phyloP scores from a whole-genome alignment of 768 basidiomycete species.

The Suillus fuscotomentosus region DNA sequence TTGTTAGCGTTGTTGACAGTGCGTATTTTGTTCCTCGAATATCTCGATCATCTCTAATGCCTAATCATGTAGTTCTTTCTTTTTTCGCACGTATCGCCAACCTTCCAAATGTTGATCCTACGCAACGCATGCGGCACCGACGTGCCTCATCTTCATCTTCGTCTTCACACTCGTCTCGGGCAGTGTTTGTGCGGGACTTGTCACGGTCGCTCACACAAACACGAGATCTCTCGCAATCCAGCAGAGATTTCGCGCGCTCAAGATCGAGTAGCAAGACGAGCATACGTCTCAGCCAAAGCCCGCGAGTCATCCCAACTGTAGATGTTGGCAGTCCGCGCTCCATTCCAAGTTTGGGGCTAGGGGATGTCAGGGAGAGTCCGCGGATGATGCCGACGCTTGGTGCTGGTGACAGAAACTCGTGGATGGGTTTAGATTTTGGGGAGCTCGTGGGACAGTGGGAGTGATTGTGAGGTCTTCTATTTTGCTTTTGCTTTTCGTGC shows the following conservation, averaged over 20 bases:
- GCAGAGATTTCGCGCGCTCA: constrained; percentile 35
- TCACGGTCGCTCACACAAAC: constrained; percentile 20
- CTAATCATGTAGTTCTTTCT: constrained; percentile 56
- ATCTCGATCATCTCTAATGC: neutral
- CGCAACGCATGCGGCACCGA: constrained; percentile 75
- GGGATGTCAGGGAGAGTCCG: neutral
- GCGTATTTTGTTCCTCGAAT: constrained; percentile 21
- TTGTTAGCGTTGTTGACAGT: constrained; percentile 87
- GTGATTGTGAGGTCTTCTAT: neutral
- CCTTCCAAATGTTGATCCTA: constrained; percentile 73
- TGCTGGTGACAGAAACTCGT: neutral
- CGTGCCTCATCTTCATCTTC: constrained; percentile 75
- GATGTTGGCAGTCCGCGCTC: constrained; percentile 22
- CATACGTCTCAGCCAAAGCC: constrained; percentile 31
- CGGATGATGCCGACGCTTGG: constrained; percentile 4
- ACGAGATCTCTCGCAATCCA: neutral
- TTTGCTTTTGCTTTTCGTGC: neutral
- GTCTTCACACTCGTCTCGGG: constrained; percentile 47
- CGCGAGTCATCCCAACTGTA: constrained; percentile 29
- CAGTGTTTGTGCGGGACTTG: neutral
- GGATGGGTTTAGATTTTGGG: neutral
- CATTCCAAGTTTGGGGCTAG: neutral
- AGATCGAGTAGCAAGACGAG: constrained; percentile 44
- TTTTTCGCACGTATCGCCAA: constrained; percentile 76
- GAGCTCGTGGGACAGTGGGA: neutral